A percentile compares a stretch with the other conserved stretches of the same genome.
Conservation (phyloP, 306 rosid genomes). For the Hippophae rhamnoides region DNA sequence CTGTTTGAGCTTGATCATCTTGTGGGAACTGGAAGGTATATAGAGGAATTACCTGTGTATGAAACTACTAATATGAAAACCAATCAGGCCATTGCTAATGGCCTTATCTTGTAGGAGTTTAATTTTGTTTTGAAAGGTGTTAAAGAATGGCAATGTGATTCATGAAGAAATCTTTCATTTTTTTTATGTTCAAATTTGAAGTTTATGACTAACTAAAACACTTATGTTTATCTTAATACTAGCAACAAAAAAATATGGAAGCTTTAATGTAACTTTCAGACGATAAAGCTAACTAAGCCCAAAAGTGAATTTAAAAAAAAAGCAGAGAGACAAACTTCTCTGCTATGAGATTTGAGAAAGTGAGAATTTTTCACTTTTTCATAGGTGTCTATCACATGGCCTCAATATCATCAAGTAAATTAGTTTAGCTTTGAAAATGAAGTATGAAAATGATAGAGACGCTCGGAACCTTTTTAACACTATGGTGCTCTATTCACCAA, state of each 20-base stretch:
- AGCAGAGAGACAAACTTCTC: slow-evolving; percentile 19
- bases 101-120: slow-evolving; percentile 32
- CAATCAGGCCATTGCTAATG: slow-evolving; percentile 61
- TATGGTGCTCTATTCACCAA: slow-evolving; percentile 14
- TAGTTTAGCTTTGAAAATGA: slow-evolving; percentile 30
- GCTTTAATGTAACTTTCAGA: slow-evolving; percentile 24
- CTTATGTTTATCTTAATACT: slow-evolving; percentile 1
- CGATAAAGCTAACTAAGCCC: slow-evolving; percentile 21
- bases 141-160: background rate
- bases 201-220: background rate
- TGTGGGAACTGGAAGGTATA: slow-evolving; percentile 53
- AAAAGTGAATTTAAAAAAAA: slow-evolving; percentile 28
- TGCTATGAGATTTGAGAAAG: slow-evolving; percentile 33
- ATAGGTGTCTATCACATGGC: slow-evolving; percentile 59
- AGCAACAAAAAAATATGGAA: slow-evolving; percentile 12
- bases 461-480: slow-evolving; percentile 14
- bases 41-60: slow-evolving; percentile 68
- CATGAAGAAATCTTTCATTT: too few species aligned
- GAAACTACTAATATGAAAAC: slow-evolving; percentile 56
- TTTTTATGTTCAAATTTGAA: too few species aligned
- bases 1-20: slow-evolving; percentile 64
- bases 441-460: slow-evolving; percentile 45
- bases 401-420: slow-evolving; percentile 28
- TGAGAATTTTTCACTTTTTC: slow-evolving; percentile 29
- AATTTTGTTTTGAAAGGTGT: slow-evolving; percentile 7